Base-by-base conservation (phyloP, 2,329 filamentous ascomycete genomes). In the Dothideomycetes sp. region DNA sequence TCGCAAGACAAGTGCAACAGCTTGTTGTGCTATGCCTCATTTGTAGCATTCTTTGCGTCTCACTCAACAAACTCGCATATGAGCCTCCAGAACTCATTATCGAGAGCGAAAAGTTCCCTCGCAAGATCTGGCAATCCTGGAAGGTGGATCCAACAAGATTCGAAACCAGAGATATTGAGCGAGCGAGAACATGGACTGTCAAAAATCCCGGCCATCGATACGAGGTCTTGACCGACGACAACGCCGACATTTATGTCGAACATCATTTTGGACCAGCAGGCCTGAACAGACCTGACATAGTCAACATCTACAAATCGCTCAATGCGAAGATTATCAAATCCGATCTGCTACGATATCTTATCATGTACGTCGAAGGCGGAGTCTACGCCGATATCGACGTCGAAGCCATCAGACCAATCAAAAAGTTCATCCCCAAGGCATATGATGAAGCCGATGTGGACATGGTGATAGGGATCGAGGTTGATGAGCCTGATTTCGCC, bases 111-210 rank as follows among this genome's bases (percentile, higher is more conserved):
- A 55, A 40, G 50, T 84, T 78, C 51, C 81, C 71, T 5, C 69
- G 69, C 41, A 85, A 84, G 60, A 81, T 85, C 49, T 85, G 80
- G 81, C 81, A 85, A 59, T 80, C 76, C 0, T 85, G 81, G 81
- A 85, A 84, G 57, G 72, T 80, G 19, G 72, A 80, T 46, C 76
- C 80, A 2, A 64, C 83, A 23, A 65, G 67, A 2, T 83, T 84
- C 52, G 80, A 82, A 47, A 69, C 77, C 51, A 69, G 74, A 38
- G 78, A 84, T 51, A 63, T 73, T 22, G 61, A 68, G 17, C 67
- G 68, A 0, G 80, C 80, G 8, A 70, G 70, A 49, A 78, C 78
- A 2, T 85, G 81, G 80, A 67, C 73, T 0, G 59, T 63, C 16
- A 80, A 77, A 59, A 84, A 84, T 50, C 80, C 78, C 0, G 67